A percentile compares a stretch with the other conserved stretches of the same genome.
These are phyloP conservation scores for Mycosarcoma maydis DNA, from an alignment of 1,284 basidiomycete species.

Conservation along the genomic window DNA sequence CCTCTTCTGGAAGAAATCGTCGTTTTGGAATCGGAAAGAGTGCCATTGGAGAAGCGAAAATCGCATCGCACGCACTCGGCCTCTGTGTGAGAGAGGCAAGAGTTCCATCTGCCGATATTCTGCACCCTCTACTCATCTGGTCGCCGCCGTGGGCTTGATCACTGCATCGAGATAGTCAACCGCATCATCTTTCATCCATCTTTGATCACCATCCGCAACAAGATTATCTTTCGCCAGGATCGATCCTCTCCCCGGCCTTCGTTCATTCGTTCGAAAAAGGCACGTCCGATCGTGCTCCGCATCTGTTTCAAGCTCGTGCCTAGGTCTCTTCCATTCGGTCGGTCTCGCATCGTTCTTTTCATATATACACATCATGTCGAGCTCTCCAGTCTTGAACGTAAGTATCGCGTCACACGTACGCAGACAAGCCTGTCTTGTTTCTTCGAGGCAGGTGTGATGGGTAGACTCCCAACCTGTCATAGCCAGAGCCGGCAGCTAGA, in stretches of 20 bases:
- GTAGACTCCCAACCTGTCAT: too few relatives aligned
- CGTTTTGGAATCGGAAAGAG: slow-evolving; percentile 13
- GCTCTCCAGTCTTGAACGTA: slow-evolving; percentile 63
- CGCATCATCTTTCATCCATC: neutral
- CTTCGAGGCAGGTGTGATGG: too few relatives aligned
- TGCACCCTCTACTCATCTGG: neutral
- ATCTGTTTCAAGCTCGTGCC: slow-evolving; percentile 9
- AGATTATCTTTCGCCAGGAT: too few relatives aligned
- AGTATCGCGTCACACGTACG: slow-evolving; percentile 18
- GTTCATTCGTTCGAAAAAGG: too few relatives aligned
- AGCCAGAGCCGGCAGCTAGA: too few relatives aligned
- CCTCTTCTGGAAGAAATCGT: neutral
- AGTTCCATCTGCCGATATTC: slow-evolving; percentile 31
- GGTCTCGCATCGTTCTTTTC: slow-evolving; percentile 7
- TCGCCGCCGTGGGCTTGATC: neutral
- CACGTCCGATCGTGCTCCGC: too few relatives aligned
- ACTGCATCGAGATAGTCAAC: too few relatives aligned
- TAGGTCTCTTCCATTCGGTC: slow-evolving; percentile 10
- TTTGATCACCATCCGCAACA: neutral
- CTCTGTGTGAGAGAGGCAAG: neutral
- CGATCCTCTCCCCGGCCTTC: slow-evolving; percentile 13
- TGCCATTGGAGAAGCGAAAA: too few relatives aligned
- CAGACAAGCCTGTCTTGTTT: neutral
- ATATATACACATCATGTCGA: slow-evolving; percentile 48
- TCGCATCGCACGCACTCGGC: slow-evolving; percentile 1